phyloP scores from a whole-genome alignment of 2,329 filamentous ascomycete genomes.

The Colletotrichum neosansevieriae region DNA sequence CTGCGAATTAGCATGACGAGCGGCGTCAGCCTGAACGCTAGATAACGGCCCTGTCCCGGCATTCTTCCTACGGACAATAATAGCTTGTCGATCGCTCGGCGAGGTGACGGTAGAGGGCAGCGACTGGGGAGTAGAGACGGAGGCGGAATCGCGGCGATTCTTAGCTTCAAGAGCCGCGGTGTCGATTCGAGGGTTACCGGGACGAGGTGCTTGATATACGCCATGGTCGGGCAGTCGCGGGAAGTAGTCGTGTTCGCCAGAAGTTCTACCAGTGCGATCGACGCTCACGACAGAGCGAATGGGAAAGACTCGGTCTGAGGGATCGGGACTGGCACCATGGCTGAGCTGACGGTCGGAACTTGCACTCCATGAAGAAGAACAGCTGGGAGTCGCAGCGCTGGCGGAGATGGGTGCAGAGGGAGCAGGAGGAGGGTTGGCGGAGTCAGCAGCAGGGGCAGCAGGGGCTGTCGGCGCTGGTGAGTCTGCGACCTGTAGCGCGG shows the following conservation, averaged over 20 bases:
- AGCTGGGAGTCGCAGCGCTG: slow-evolving; percentile 42
- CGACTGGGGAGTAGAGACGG: slow-evolving; percentile 18
- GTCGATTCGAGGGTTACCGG: slow-evolving; percentile 47
- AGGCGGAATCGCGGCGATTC: slow-evolving; percentile 21
- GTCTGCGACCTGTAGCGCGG: neutral
- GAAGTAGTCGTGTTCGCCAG: slow-evolving; percentile 54
- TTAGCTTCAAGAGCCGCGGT: slow-evolving; percentile 45
- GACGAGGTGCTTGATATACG: slow-evolving; percentile 47
- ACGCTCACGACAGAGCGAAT: slow-evolving; percentile 83
- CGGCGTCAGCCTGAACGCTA: slow-evolving; percentile 59
- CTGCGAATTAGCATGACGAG: slow-evolving; percentile 50
- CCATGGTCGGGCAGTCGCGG: slow-evolving; percentile 50
- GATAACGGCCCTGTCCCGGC: slow-evolving; percentile 55
- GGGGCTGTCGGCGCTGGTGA: neutral
- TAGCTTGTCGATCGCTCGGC: slow-evolving; percentile 42
- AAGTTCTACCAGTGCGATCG: slow-evolving; percentile 63
- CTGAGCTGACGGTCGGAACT: slow-evolving; percentile 56
- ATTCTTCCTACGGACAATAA: slow-evolving; percentile 48
- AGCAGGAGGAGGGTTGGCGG: neutral
- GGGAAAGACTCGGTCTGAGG: slow-evolving; percentile 78
- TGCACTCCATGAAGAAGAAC: slow-evolving; percentile 56
- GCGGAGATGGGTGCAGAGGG: slow-evolving; percentile 30
- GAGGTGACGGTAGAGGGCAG: slow-evolving; percentile 32
- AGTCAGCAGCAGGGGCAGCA: neutral
- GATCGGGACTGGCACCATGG: slow-evolving; percentile 49